These are phyloP conservation scores for Lepidium didymum DNA, from an alignment of 345 rosid genomes.

Conservation along the genomic window DNA sequence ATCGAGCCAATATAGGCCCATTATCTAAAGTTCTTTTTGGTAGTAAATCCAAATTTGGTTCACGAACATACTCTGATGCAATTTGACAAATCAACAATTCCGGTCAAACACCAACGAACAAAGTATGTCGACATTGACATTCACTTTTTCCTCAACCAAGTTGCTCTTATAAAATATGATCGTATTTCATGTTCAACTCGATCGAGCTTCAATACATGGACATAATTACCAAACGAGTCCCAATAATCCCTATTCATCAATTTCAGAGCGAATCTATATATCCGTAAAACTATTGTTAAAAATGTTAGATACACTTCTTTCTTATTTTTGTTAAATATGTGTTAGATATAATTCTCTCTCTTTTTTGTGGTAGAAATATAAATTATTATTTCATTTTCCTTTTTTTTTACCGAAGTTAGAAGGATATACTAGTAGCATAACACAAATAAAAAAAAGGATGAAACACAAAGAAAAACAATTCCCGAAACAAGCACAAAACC, in stretches of 20 bases:
- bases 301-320: too few species aligned
- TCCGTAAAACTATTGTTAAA: neutral
- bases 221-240: neutral
- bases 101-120: neutral
- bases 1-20: neutral
- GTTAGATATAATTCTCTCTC: too few species aligned
- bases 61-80: neutral
- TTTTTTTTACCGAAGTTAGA: too few species aligned
- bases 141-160: neutral
- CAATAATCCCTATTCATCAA: neutral
- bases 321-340: too few species aligned
- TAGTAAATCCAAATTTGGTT: neutral
- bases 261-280: neutral
- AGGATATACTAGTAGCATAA: too few species aligned
- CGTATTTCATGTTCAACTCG: neutral
- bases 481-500: too few species aligned
- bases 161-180: neutral
- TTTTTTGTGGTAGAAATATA: too few species aligned
- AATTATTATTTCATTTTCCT: too few species aligned
- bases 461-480: too few species aligned
- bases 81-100: neutral
- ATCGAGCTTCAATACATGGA: neutral
- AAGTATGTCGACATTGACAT: neutral
- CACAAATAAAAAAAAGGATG: too few species aligned
- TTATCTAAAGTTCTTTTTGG: neutral